Evolutionary conservation across 1,284 basidiomycete species (phyloP).

Genomic region (Sutorius eximius): DNA sequence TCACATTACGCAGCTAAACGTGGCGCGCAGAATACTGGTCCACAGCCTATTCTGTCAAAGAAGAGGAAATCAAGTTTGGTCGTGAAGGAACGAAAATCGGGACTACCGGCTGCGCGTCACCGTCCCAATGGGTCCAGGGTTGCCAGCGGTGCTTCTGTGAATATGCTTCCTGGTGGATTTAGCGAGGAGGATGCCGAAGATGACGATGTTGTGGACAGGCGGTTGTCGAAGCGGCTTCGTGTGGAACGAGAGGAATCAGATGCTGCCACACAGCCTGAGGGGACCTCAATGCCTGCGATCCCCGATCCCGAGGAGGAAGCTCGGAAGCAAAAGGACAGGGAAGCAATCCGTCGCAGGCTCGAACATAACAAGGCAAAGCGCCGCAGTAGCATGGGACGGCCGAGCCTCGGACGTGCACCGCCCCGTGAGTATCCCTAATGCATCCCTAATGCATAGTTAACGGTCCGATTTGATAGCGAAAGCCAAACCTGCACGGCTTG

Average conservation of each 20-base stretch:
- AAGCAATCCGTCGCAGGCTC: conserved; percentile 59
- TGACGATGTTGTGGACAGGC: conserved; percentile 31
- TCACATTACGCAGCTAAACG: conserved; percentile 57
- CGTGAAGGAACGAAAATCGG: conserved; percentile 44
- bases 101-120: conserved; percentile 24
- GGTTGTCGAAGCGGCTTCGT: conserved; percentile 44
- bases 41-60: conserved; percentile 30
- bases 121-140: conserved; percentile 29
- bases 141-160: conserved; percentile 44
- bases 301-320: conserved; percentile 36
- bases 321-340: conserved; percentile 49
- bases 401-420: conserved; percentile 42
- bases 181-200: conserved; percentile 49
- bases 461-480: conserved; percentile 32
- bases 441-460: conserved; percentile 7
- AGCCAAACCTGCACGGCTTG: conserved; percentile 48
- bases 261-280: conserved; percentile 7
- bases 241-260: conserved; percentile 34
- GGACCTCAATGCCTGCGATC: neutral
- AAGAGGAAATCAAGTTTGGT: conserved; percentile 47
- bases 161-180: conserved; percentile 57
- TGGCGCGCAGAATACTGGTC: conserved; percentile 16
- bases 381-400: conserved; percentile 59
- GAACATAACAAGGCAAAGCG: conserved; percentile 62
- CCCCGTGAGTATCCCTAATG: conserved; percentile 35